phyloP scores from a whole-genome alignment of 805 yeast species.

The Peterozyma xylosa region DNA sequence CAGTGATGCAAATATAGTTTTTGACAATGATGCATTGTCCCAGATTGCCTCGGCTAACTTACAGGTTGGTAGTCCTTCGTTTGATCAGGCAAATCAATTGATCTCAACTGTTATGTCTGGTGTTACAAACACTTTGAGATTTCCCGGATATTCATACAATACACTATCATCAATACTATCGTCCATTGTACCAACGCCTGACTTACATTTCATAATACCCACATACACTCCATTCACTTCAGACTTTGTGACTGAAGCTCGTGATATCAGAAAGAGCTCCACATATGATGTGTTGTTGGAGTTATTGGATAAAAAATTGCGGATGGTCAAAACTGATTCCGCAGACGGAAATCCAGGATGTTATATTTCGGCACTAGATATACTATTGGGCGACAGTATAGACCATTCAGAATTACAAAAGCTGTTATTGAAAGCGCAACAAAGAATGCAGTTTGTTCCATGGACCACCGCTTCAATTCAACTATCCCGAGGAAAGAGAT shows the following conservation, averaged over 20 bases:
- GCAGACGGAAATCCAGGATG: conserved; percentile 34
- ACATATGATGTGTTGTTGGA: conserved; percentile 84
- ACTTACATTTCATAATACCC: conserved; percentile 66
- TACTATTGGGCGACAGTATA: conserved; percentile 49
- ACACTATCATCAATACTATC: conserved; percentile 77
- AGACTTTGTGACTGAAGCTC: conserved; percentile 54
- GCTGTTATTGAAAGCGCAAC: conserved; percentile 56
- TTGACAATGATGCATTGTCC: conserved; percentile 82
- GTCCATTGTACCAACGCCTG: conserved; percentile 79
- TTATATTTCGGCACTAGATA: conserved; percentile 66
- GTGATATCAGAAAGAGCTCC: conserved; percentile 58
- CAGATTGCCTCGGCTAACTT: conserved; percentile 61
- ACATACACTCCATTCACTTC: conserved; percentile 73
- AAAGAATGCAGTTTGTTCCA: conserved; percentile 70
- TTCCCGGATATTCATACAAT: conserved; percentile 87
- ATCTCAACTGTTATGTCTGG: conserved; percentile 82
- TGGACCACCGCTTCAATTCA: conserved; percentile 81
- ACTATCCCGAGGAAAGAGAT: conserved; percentile 65
- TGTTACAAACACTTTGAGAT: conserved; percentile 79
- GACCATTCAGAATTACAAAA: conserved; percentile 70
- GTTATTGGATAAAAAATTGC: conserved; percentile 66
- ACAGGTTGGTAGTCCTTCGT: conserved; percentile 53
- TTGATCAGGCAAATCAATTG: conserved; percentile 74
- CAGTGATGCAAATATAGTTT: conserved; percentile 83
- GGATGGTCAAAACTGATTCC: conserved; percentile 52